A percentile compares a stretch with the other conserved stretches of the same genome.
phyloP scores from a whole-genome alignment of 352 stramenopile species.

The Phytophthora pluvialis region DNA sequence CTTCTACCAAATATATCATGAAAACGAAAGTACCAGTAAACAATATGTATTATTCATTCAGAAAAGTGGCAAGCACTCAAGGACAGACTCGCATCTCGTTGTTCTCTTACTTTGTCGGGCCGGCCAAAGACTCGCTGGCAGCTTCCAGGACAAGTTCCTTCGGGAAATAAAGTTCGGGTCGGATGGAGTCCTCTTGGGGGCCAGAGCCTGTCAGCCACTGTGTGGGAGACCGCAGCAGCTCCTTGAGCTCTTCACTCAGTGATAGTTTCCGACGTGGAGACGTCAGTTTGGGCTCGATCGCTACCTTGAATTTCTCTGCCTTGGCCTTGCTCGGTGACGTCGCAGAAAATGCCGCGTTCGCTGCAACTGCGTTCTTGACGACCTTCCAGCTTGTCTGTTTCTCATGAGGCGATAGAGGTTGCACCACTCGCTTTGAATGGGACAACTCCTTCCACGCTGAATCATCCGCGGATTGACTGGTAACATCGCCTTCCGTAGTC shows the following conservation, averaged over 20 bases:
- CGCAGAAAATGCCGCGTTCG: slow-evolving; percentile 13
- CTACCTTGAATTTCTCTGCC: slow-evolving; percentile 37
- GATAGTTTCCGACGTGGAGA: slow-evolving; percentile 55
- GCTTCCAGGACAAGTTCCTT: slow-evolving; percentile 49
- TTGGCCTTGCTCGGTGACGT: slow-evolving; percentile 10
- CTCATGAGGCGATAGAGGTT: slow-evolving; percentile 58
- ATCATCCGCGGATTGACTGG: slow-evolving; percentile 28
- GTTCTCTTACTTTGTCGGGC: slow-evolving; percentile 5
- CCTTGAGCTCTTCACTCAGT: slow-evolving; percentile 69
- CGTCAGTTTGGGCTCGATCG: slow-evolving; percentile 15
- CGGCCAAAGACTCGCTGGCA: not conserved
- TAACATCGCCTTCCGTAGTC: slow-evolving; percentile 27
- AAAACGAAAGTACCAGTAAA: slow-evolving; percentile 6
- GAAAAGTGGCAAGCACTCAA: not conserved
- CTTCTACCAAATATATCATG: too few relatives aligned
- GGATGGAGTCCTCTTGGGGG: slow-evolving; percentile 40
- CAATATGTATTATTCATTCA: slow-evolving; percentile 19
- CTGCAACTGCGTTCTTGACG: slow-evolving; percentile 23
- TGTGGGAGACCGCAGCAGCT: slow-evolving; percentile 61
- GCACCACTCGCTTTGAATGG: slow-evolving; percentile 50
- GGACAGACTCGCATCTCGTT: not conserved
- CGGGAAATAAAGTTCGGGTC: slow-evolving; percentile 64
- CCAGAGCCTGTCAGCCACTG: slow-evolving; percentile 58
- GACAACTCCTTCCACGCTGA: slow-evolving; percentile 62
- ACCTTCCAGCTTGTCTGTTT: slow-evolving; percentile 74